Evolutionary conservation across 2,329 filamentous ascomycete species (phyloP), one percentile per base, ranked within the genome.

Genomic region (Diatrype stigma): DNA sequence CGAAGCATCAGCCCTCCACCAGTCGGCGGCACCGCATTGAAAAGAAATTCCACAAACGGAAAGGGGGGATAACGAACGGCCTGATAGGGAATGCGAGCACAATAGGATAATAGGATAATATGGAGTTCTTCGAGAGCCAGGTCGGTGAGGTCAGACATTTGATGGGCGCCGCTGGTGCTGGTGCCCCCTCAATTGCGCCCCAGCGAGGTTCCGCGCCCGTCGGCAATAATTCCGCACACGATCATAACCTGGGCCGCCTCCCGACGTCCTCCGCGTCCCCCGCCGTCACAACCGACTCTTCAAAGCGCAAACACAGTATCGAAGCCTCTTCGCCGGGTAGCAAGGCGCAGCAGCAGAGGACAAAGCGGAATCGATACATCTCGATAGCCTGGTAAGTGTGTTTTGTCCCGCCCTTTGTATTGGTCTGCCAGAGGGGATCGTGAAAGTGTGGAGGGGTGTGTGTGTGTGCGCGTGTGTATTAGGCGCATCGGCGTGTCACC

Each of bases 321-420:
- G 64, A 63, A 5, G 63, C 60, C 16, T 60, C 60, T 10, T 57
- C 57, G 11, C 34, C 45, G 14, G 46, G 42, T 38, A 21, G 26
- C 26, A 56, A 51, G 10, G 47, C 50, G 7, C 51, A 59, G 16
- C 63, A 65, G 51, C 80, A 80, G 66, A 70, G 80, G 58, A 82
- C 78, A 65, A 84, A 84, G 64, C 75, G 81, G 52, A 84, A 84
- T 57, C 69, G 81, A 75, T 84, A 84, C 58, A 84, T 82, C 51
- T 82, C 80, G 12, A 82, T 84, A 56, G 80, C 80, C 40, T 84
- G 80, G 80, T 82, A 69, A 69, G 78, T 64, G 22, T 46, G 51
- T 42, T 38, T 30, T 26, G 10, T 19, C 7, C 47, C 30, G 23
- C 46, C 32, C 37, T 23, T 26, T 32, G 19, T 47, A 30, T 47